These are phyloP conservation scores for Oryza glaberrima DNA, from an alignment of 176 grass and related monocot genomes.

Conservation along the genomic window DNA sequence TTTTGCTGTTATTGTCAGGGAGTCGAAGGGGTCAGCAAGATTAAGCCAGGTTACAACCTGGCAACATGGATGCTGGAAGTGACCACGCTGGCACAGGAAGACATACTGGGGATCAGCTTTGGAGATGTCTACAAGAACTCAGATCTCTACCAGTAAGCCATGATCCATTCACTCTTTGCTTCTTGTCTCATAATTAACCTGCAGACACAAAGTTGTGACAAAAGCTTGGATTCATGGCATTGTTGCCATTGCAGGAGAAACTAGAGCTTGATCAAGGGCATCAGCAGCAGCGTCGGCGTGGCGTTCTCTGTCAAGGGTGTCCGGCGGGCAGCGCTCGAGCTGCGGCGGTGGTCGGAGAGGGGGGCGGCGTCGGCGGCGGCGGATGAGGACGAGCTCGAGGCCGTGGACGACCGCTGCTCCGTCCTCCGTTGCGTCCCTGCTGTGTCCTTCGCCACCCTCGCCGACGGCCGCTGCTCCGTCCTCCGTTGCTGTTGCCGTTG, in stretches of 20 bases:
- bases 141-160: conserved; percentile 58
- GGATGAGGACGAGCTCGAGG: too few relatives aligned
- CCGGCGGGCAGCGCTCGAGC: too few relatives aligned
- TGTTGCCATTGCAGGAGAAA: conserved; percentile 61
- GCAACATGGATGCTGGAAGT: conserved; percentile 83
- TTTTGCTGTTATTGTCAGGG: conserved; percentile 26
- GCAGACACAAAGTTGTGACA: not conserved
- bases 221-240: not conserved
- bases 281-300: conserved; percentile 19
- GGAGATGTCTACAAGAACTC: conserved; percentile 56
- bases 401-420: too few relatives aligned
- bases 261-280: conserved; percentile 50
- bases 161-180: not conserved
- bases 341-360: too few relatives aligned
- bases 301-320: too few relatives aligned
- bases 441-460: too few relatives aligned
- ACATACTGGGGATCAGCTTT: conserved; percentile 51
- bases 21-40: conserved; percentile 60
- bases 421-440: too few relatives aligned
- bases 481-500: too few relatives aligned
- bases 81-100: conserved; percentile 60
- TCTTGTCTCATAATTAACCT: not conserved
- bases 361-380: too few relatives aligned
- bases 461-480: too few relatives aligned
- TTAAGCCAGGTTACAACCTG: conserved; percentile 65